Conservation (phyloP, 306 rosid species). For the Hippophae gyantsensis region DNA sequence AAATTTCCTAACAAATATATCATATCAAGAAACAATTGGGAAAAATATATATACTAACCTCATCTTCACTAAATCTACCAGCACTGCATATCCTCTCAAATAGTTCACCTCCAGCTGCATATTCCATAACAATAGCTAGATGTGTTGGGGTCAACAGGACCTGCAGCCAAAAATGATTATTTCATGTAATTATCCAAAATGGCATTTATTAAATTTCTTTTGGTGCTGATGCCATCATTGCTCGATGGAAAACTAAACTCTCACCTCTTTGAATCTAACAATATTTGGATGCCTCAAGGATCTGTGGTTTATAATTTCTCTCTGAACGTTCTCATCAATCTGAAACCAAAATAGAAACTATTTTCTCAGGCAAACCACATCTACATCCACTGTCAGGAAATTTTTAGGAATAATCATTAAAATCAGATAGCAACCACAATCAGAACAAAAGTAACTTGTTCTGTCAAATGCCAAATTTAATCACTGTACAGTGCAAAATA, state of each 20-base stretch:
- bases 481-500: no score
- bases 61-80: no score
- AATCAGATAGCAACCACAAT: not conserved
- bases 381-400: not conserved
- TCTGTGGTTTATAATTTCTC: constrained; percentile 70
- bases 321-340: constrained; percentile 70
- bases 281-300: constrained; percentile 69
- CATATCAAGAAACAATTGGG: constrained; percentile 16
- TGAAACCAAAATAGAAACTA: constrained; percentile 26
- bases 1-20: not conserved
- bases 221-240: no score
- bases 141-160: constrained; percentile 65
- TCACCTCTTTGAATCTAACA: constrained; percentile 69
- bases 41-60: no score
- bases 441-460: not conserved
- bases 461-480: not conserved
- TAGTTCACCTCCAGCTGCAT: constrained; percentile 84
- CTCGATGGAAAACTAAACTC: constrained; percentile 4
- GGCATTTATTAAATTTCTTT: not conserved
- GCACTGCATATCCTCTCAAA: no score
- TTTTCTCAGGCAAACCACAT: constrained; percentile 4
- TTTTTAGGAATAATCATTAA: not conserved
- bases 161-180: constrained; percentile 28
- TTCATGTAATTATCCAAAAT: not conserved
- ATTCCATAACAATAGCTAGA: constrained; percentile 78